Percentiles rank a stretch among this genome's conserved stretches.
These are phyloP conservation scores for Diaporthe australafricana DNA, from an alignment of 2,329 filamentous ascomycete genomes.

Conservation along the genomic window DNA sequence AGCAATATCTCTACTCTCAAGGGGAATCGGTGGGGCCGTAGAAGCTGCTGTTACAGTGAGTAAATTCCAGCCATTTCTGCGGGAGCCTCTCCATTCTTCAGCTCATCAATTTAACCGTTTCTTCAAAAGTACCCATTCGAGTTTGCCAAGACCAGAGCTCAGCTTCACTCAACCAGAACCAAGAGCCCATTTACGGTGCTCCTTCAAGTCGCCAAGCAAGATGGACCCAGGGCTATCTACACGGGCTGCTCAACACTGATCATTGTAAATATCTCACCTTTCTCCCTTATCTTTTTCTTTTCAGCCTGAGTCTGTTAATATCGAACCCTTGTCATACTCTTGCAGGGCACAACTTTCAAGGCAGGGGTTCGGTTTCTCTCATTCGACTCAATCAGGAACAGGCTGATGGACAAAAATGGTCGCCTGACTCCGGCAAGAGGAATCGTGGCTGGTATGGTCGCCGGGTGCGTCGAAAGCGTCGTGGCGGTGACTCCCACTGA, in stretches of 20 bases:
- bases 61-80: not conserved
- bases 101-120: not conserved
- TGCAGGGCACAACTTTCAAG: conserved; percentile 54
- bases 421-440: conserved; percentile 60
- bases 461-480: not conserved
- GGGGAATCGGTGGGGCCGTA: not conserved
- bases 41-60: not conserved
- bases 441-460: not conserved
- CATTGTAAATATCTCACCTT: not conserved
- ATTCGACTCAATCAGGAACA: conserved; percentile 73
- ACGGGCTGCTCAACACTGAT: not conserved
- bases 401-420: conserved; percentile 66
- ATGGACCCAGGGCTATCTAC: not conserved
- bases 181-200: conserved; percentile 3
- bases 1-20: not conserved
- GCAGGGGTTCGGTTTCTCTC: conserved; percentile 75
- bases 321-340: not conserved
- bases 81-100: not conserved
- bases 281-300: not conserved
- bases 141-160: conserved; percentile 5
- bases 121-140: not conserved
- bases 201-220: not conserved
- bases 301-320: not conserved
- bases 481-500: not conserved
- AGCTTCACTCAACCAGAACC: not conserved